Evolutionary conservation across 225 moss, liverwort and hornwort species (phyloP), one percentile per base, ranked within the genome.

Genomic region (Physcomitrium patens): DNA sequence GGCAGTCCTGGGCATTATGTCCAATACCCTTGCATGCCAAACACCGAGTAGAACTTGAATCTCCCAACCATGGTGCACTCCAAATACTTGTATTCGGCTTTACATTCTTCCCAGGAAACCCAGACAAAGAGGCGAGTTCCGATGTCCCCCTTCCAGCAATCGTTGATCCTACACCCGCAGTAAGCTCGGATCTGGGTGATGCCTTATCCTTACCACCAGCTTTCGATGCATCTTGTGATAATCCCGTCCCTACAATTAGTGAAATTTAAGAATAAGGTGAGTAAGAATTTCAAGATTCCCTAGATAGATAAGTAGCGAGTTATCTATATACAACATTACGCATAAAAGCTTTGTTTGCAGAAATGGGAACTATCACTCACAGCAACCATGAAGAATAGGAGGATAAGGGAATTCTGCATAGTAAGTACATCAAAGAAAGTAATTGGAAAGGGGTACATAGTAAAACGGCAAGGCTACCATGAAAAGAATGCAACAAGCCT

Each of bases 1-100:
- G 79, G 72, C 96, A 96, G 74, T 71, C 78, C 78, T 87, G 91
- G 16, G 78, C 78, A 75, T 79, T 76, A 78, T 96, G 92, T 27
- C 92, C 93, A 60, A 81, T 67, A 80, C 71, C 79, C 79, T 96
- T 96, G 65, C 92, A 96, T 74, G 78, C 80, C 68, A 77, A 85
- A 74, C 96, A 96, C 63, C 89, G 66, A 7, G 87, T 85, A 41
- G 77, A 72, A 75, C 58, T 81, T 53, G 80, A 76, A 73, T 86
- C 78, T 56, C 82, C 85, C 73, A 81, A 73, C 88, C 88, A 89
- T 17, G 83, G 80, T 63, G 80, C 83, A 74, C 85, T 85, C 82
- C 85, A 83, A 42, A 83, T 76, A 60, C 79, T 77, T 28, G 80
- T 83, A 46, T 43, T 70, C 47, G 74, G 57, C 63, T 78, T 83